phyloP scores from a whole-genome alignment of 257 asterid genomes.

The Nicotiana paniculata region DNA sequence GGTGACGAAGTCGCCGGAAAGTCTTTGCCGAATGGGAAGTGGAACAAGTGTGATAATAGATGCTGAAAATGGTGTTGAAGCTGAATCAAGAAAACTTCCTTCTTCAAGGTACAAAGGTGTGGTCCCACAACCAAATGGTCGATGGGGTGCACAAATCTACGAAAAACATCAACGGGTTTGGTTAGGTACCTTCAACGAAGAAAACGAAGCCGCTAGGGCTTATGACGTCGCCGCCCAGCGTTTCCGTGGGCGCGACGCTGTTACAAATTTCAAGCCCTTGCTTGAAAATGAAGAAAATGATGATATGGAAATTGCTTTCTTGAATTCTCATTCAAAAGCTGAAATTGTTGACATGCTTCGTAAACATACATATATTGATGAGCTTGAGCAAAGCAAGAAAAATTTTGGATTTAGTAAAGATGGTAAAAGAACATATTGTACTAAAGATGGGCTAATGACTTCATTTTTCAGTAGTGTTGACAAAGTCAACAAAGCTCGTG shows the following conservation, averaged over 20 bases:
- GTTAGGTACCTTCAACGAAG: slow-evolving; percentile 83
- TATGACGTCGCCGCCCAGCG: slow-evolving; percentile 85
- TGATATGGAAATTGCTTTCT: slow-evolving; percentile 42
- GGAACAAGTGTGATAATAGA: slow-evolving; percentile 57
- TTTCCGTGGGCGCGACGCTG: slow-evolving; percentile 94
- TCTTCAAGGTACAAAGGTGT: slow-evolving; percentile 91
- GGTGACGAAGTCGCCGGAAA: slow-evolving; percentile 36
- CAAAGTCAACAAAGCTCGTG: slow-evolving; percentile 25
- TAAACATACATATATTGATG: slow-evolving; percentile 76
- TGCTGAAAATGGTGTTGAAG: slow-evolving; percentile 54
- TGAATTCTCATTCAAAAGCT: slow-evolving; percentile 57
- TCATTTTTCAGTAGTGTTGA: neutral
- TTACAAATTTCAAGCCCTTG: slow-evolving; percentile 63
- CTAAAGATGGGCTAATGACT: neutral
- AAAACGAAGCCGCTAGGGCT: slow-evolving; percentile 71
- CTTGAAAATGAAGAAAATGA: slow-evolving; percentile 23
- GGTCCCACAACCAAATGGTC: slow-evolving; percentile 93
- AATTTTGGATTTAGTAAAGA: slow-evolving; percentile 17
- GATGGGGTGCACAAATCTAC: slow-evolving; percentile 97
- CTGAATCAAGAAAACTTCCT: slow-evolving; percentile 76
- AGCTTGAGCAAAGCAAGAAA: slow-evolving; percentile 58
- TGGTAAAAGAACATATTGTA: neutral
- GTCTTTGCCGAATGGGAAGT: slow-evolving; percentile 54
- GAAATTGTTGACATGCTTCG: slow-evolving; percentile 89
- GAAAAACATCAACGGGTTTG: slow-evolving; percentile 88